phyloP scores from a whole-genome alignment of 495 filamentous ascomycete genomes.

The Neurospora sp. region DNA sequence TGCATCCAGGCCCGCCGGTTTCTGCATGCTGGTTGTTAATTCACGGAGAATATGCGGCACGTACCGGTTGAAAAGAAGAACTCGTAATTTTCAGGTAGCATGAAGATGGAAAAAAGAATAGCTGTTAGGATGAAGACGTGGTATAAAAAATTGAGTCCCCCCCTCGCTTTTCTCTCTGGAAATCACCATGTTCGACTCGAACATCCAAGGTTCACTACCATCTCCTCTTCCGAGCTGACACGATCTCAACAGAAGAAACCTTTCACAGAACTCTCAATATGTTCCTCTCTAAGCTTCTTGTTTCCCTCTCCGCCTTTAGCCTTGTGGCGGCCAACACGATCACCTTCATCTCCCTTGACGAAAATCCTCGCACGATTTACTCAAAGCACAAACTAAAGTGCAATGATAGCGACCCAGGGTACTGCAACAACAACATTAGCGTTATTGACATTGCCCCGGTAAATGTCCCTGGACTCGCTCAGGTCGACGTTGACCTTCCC shows the following conservation, averaged over 20 bases:
- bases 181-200: neutral
- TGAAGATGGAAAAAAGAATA: neutral
- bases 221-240: neutral
- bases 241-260: neutral
- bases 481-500: slow-evolving; percentile 26
- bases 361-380: slow-evolving; percentile 29
- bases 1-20: neutral
- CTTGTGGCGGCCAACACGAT: slow-evolving; percentile 31
- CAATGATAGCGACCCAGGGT: accelerated
- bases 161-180: neutral
- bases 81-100: neutral
- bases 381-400: slow-evolving; percentile 20
- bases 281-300: slow-evolving; percentile 18
- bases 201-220: neutral
- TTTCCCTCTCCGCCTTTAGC: slow-evolving; percentile 19
- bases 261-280: slow-evolving; percentile 20
- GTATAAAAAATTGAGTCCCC: neutral
- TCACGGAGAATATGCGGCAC: neutral
- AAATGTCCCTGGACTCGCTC: slow-evolving; percentile 18
- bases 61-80: neutral
- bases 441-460: slow-evolving; percentile 12
- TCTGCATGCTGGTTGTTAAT: neutral
- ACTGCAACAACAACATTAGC: slow-evolving; percentile 15
- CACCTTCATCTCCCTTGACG: slow-evolving; percentile 39
- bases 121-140: neutral